These are phyloP conservation scores for Irpex sp. DNA, from an alignment of 1,284 basidiomycete species.

Conservation along the genomic window DNA sequence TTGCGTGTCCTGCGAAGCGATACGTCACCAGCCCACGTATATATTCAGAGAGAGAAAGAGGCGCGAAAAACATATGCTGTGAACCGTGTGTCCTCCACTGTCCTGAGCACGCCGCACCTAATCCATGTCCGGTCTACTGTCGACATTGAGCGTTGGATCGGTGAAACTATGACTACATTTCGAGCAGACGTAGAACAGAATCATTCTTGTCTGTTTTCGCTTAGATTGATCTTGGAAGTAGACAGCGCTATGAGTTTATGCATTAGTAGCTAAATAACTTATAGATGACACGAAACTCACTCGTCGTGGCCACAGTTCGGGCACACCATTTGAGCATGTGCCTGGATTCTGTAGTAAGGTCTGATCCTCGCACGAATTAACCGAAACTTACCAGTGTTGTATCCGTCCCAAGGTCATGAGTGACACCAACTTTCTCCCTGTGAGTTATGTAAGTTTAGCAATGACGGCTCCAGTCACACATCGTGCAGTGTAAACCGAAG, in stretches of 20 bases:
- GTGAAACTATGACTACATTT: constrained; percentile 78
- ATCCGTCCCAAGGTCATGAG: constrained; percentile 85
- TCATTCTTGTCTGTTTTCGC: constrained; percentile 89
- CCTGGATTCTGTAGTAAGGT: constrained; percentile 34
- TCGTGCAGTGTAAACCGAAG: background rate
- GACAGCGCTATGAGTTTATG: constrained; percentile 60
- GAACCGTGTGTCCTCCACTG: too few species aligned
- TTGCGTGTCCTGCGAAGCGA: background rate
- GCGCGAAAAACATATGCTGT: too few species aligned
- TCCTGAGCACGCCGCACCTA: background rate
- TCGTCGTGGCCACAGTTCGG: constrained; percentile 71
- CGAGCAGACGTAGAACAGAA: constrained; percentile 90
- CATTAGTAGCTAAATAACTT: constrained; percentile 6
- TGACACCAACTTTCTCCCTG: constrained; percentile 92
- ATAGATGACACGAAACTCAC: constrained; percentile 38
- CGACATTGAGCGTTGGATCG: constrained; percentile 53
- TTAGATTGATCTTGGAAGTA: constrained; percentile 95
- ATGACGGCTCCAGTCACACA: background rate
- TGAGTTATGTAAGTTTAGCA: constrained; percentile 1
- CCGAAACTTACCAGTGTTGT: constrained; percentile 74
- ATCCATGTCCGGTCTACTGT: constrained; percentile 13
- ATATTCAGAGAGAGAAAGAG: too few species aligned
- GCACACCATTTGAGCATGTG: constrained; percentile 70
- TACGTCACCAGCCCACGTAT: too few species aligned
- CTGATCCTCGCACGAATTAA: background rate